These are phyloP conservation scores for Chimonanthus praecox DNA, from an alignment of 164 flowering plant genomes.

Conservation along the genomic window DNA sequence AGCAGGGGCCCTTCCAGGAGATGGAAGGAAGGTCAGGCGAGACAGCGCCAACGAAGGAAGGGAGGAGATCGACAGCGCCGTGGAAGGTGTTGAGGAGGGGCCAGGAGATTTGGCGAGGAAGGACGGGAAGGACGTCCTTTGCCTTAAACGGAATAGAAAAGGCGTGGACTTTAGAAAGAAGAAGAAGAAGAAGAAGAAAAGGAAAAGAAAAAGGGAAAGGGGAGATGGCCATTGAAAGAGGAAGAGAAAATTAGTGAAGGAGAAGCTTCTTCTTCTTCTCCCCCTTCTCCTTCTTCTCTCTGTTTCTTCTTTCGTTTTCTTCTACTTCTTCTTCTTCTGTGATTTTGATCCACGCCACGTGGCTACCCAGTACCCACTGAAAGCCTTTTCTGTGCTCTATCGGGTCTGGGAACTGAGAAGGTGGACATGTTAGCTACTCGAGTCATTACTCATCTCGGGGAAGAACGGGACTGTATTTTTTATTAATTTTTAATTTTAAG, in stretches of 20 bases:
- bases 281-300: too few species aligned
- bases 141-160: conserved; percentile 69
- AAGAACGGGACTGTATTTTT: too few species aligned
- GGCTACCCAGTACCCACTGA: too few species aligned
- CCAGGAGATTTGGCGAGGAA: conserved; percentile 90
- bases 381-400: too few species aligned
- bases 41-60: conserved; percentile 73
- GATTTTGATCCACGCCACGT: too few species aligned
- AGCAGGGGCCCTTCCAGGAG: conserved; percentile 93
- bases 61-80: conserved; percentile 84
- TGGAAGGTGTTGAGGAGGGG: conserved; percentile 81
- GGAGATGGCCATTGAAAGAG: neutral
- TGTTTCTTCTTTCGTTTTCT: too few species aligned
- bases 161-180: conserved; percentile 27
- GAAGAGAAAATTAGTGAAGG: neutral
- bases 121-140: conserved; percentile 80
- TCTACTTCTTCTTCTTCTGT: too few species aligned
- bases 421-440: too few species aligned
- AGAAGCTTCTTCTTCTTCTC: neutral
- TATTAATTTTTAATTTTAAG: too few species aligned
- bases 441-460: too few species aligned
- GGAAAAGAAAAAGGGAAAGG: neutral
- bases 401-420: too few species aligned
- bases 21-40: conserved; percentile 45
- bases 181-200: neutral